Conservation (phyloP, 768 basidiomycete species). For the Phylloporus scabripes region DNA sequence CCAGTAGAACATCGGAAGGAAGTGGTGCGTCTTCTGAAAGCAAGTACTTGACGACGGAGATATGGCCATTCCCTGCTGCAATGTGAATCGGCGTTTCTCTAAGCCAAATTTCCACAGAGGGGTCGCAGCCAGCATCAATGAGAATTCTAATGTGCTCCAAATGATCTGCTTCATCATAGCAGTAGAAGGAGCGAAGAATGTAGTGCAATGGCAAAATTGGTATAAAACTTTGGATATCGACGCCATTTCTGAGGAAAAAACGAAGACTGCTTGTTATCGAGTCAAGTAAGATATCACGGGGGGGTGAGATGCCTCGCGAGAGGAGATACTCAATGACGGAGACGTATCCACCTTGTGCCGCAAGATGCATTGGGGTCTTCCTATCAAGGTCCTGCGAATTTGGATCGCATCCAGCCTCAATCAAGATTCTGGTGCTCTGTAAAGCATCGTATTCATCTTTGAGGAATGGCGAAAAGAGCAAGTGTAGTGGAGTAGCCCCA, state of each 20-base stretch:
- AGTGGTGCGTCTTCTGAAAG: not conserved
- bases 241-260: not conserved
- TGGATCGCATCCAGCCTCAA: conserved; percentile 8
- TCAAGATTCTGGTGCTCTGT: not conserved
- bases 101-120: not conserved
- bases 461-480: too few species aligned
- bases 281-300: not conserved
- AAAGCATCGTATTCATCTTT: not conserved
- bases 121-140: not conserved
- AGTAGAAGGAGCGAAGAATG: not conserved
- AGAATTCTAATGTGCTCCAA: not conserved
- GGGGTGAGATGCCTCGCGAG: not conserved
- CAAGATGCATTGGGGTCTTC: not conserved
- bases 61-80: not conserved
- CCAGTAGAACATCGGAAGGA: not conserved
- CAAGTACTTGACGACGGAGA: not conserved
- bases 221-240: not conserved
- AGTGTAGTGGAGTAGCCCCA: conserved; percentile 1
- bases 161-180: not conserved
- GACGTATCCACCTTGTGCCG: not conserved
- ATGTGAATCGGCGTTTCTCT: not conserved
- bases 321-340: conserved; percentile 2
- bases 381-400: not conserved
- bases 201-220: not conserved
- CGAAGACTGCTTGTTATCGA: not conserved